A percentile compares a stretch with the other conserved stretches of the same genome.
Conservation (phyloP, 305 asterid species). For the Solanum hybrid region DNA sequence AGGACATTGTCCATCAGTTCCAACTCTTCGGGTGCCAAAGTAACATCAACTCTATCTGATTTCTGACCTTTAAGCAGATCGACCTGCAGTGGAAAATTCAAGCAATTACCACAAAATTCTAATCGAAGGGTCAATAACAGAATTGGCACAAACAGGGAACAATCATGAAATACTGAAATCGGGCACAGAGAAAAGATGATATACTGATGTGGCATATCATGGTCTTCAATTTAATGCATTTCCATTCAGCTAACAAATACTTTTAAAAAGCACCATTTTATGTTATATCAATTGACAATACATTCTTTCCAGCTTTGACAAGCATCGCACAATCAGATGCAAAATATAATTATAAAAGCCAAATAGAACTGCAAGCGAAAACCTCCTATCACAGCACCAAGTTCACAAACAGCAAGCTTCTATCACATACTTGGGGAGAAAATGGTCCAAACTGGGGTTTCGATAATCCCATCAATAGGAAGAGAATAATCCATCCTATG, state of each 20-base stretch:
- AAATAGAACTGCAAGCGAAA: neutral
- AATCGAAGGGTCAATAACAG: neutral
- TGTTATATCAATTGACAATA: neutral
- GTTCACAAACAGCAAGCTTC: neutral
- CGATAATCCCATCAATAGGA: neutral
- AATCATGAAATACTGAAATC: neutral
- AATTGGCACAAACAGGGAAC: neutral
- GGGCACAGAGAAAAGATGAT: neutral
- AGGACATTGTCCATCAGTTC: conserved; percentile 88
- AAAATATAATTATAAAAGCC: neutral
- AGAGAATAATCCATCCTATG: neutral
- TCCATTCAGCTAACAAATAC: neutral
- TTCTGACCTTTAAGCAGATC: conserved; percentile 92
- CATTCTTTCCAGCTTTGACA: neutral
- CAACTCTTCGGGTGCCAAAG: conserved; percentile 88
- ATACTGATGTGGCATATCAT: neutral
- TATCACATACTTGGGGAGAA: neutral
- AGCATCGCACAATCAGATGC: neutral
- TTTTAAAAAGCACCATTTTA: neutral
- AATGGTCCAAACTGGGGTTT: neutral
- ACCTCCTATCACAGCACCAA: neutral
- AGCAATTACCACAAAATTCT: neutral
- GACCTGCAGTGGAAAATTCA: conserved; percentile 35
- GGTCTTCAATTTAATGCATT: neutral
- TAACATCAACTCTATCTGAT: conserved; percentile 77